These are phyloP conservation scores for Ustulina deusta DNA, from an alignment of 2,329 filamentous ascomycete species.

Conservation along the genomic window DNA sequence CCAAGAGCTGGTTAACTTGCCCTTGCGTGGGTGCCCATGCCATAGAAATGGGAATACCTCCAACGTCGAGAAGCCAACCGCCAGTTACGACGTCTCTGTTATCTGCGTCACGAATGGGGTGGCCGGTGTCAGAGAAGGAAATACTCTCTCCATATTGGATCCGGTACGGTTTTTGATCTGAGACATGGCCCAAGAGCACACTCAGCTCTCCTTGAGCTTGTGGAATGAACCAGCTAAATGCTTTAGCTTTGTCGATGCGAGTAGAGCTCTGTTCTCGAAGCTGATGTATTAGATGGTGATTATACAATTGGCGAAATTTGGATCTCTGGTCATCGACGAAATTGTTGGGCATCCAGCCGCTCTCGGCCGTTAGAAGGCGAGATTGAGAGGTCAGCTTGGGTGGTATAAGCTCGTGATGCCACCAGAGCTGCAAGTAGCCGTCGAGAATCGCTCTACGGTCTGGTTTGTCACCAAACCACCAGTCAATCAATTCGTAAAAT, in stretches of 20 bases:
- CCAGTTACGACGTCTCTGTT: slow-evolving; percentile 37
- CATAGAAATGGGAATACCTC: slow-evolving; percentile 65
- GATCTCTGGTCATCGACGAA: slow-evolving; percentile 44
- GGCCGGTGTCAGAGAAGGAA: slow-evolving; percentile 44
- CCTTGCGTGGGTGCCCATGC: slow-evolving; percentile 62
- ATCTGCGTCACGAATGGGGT: slow-evolving; percentile 40
- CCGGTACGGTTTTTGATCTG: slow-evolving; percentile 45
- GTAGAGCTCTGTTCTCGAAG: slow-evolving; percentile 39
- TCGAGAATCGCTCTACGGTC: slow-evolving; percentile 43
- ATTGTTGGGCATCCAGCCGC: slow-evolving; percentile 46
- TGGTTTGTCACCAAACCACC: slow-evolving; percentile 49
- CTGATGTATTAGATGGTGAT: slow-evolving; percentile 39
- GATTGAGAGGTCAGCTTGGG: slow-evolving; percentile 44
- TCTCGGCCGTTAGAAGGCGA: slow-evolving; percentile 42
- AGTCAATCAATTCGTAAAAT: slow-evolving; percentile 46
- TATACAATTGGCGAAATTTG: slow-evolving; percentile 46
- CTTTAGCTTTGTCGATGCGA: slow-evolving; percentile 42
- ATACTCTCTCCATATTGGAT: slow-evolving; percentile 46
- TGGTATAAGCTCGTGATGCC: slow-evolving; percentile 47
- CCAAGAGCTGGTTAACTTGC: slow-evolving; percentile 61
- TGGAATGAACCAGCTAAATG: slow-evolving; percentile 45
- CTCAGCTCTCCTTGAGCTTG: slow-evolving; percentile 41
- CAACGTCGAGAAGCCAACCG: slow-evolving; percentile 67
- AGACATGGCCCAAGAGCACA: slow-evolving; percentile 46
- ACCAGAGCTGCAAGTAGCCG: slow-evolving; percentile 48